Conservation (phyloP, 2,329 filamentous ascomycete genomes). For the Tolypocladium tropicale region DNA sequence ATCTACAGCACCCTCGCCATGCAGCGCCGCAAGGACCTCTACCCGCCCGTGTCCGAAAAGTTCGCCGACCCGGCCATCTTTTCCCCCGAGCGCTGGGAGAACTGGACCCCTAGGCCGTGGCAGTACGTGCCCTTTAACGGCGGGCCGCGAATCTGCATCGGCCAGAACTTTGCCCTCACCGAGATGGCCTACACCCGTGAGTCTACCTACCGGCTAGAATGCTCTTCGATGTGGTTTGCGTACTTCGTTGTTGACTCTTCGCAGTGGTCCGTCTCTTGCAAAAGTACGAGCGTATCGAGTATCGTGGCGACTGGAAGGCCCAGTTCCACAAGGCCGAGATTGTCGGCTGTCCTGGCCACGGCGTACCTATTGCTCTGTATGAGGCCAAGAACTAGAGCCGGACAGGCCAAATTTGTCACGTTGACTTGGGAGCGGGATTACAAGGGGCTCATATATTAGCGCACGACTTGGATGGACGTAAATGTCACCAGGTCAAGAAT, state of each 20-base stretch:
- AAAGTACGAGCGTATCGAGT: conserved; percentile 45
- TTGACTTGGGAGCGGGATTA: too few relatives aligned
- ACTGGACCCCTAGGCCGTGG: conserved; percentile 56
- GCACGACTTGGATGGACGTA: neutral
- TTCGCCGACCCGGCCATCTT: conserved; percentile 40
- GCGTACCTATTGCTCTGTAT: conserved; percentile 29
- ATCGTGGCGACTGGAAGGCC: conserved; percentile 32
- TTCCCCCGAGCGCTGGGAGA: conserved; percentile 56
- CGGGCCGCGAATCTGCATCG: conserved; percentile 64
- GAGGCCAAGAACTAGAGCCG: conserved; percentile 12
- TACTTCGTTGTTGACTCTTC: neutral
- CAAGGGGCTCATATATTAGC: too few relatives aligned
- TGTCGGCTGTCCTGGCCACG: conserved; percentile 31
- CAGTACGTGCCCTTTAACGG: conserved; percentile 69
- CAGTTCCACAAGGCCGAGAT: conserved; percentile 33
- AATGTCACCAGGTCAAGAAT: neutral
- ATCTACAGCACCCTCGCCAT: conserved; percentile 60
- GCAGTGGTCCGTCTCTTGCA: conserved; percentile 44
- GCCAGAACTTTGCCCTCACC: conserved; percentile 72
- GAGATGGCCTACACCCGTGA: conserved; percentile 41
- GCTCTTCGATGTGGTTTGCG: neutral
- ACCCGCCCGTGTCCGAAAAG: conserved; percentile 37
- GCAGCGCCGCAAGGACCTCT: conserved; percentile 59
- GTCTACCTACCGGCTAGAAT: neutral
- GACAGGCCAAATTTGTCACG: too few relatives aligned